Evolutionary conservation across 345 rosid species (phyloP), one percentile per base, ranked within the genome.

Genomic region (Fremontodendron californicum): DNA sequence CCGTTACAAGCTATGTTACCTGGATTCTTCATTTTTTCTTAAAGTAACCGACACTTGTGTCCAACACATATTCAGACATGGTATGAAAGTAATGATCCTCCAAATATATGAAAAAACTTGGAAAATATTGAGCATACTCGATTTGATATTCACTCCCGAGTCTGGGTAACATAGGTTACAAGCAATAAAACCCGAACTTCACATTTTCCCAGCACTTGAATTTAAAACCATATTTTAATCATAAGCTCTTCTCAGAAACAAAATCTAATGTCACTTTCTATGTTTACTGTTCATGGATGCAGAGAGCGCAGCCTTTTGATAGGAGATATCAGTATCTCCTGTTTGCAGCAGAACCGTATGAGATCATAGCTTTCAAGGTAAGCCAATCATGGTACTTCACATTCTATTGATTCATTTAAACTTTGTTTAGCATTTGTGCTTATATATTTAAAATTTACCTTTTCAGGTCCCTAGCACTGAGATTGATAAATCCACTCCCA

Each of bases 401-500:
- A 18, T 58, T 55, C 43, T 46, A 4, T 73, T 31, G 71, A 74
- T 51, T 77, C 66, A 48, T 61, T 19, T 29, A 35, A 70, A 55
- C 19, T 42, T 52, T 31, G 29, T 11, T 58, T 29, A 73, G 23
- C 3, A 15, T 60, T 42, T 79, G 27, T 78, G 60, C 65, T 73
- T 61, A 66, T 39, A 42, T 40, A 40, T 42, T 29, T 73, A 8
- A n/a, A n/a, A 27, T 68, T 72, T 57, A 0, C 40, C 19, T 43
- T 80, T 76, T 77, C 89, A 95, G 98, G 98, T 96, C 86, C 99
- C 99, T 40, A 96, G 98, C 93, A 89, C 97, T 6, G 97, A 96
- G 85, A 91, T 96, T 48, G 99, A 96, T 78, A 96, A 96, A 81
- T 93, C 96, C 75, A 93, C 99, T 65, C 96, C 97, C 1, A 96